Evolutionary conservation across 495 filamentous ascomycete species (phyloP).

Genomic region (Parathielavia hyrcaniae): DNA sequence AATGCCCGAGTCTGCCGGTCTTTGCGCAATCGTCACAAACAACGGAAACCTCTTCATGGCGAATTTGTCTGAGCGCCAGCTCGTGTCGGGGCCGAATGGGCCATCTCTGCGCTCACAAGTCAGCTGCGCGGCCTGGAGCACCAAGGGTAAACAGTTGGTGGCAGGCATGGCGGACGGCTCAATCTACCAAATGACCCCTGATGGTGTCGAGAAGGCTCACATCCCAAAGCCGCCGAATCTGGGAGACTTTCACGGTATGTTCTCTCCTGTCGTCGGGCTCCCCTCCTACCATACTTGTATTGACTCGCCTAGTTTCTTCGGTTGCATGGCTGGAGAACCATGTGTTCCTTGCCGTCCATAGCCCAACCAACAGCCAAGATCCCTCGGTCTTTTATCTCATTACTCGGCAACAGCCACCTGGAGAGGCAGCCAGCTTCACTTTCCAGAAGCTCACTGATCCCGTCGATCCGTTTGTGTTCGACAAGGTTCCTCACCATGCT

Average conservation of each 20-base stretch:
- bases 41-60: conserved; percentile 78
- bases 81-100: conserved; percentile 55
- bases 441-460: conserved; percentile 70
- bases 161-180: conserved; percentile 81
- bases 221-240: conserved; percentile 73
- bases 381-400: conserved; percentile 69
- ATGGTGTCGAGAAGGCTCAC: conserved; percentile 64
- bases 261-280: conserved; percentile 12
- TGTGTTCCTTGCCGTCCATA: conserved; percentile 74
- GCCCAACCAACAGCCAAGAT: conserved; percentile 49
- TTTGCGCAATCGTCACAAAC: conserved; percentile 72
- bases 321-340: conserved; percentile 85
- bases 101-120: conserved; percentile 65
- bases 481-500: conserved; percentile 67
- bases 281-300: conserved; percentile 16
- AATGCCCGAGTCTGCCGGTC: conserved; percentile 52
- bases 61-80: conserved; percentile 61
- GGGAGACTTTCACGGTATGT: conserved; percentile 63
- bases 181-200: conserved; percentile 73
- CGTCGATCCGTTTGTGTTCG: conserved; percentile 60
- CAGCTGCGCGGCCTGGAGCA: conserved; percentile 86
- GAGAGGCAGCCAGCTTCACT: conserved; percentile 43
- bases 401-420: conserved; percentile 50
- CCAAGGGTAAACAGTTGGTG: conserved; percentile 83
- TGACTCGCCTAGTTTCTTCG: conserved; percentile 57